These are phyloP conservation scores for Auriscalpium orientale DNA, from an alignment of 768 basidiomycete genomes.

Conservation along the genomic window DNA sequence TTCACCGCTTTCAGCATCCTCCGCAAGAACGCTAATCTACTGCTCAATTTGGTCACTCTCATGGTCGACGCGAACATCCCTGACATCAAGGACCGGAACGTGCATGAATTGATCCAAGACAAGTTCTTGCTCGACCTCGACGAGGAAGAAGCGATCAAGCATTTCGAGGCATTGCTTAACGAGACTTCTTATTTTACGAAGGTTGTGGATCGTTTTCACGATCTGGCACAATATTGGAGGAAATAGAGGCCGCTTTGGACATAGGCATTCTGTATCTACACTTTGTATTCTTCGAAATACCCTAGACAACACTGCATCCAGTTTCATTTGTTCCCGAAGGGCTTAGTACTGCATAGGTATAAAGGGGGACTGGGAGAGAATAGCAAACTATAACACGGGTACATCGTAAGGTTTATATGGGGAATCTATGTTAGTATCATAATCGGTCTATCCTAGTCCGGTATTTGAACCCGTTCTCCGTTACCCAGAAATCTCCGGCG, in stretches of 20 bases:
- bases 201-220: constrained; percentile 90
- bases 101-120: constrained; percentile 87
- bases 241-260: constrained; percentile 35
- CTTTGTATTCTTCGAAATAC: not conserved
- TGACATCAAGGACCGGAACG: constrained; percentile 88
- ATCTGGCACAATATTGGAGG: constrained; percentile 84
- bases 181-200: constrained; percentile 93
- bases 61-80: constrained; percentile 99
- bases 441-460: no score
- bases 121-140: constrained; percentile 93
- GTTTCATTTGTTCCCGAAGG: no score
- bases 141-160: constrained; percentile 96
- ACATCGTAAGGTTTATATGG: no score
- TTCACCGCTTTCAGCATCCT: constrained; percentile 97
- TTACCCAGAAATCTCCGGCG: no score
- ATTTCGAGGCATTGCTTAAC: constrained; percentile 88
- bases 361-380: no score
- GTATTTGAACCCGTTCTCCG: no score
- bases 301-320: no score
- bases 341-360: no score
- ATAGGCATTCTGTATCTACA: not conserved
- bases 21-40: constrained; percentile 94
- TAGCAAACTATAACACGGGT: no score
- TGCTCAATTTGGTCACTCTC: constrained; percentile 89
- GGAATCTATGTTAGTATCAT: no score